These are phyloP conservation scores for Rubroboletus satanas DNA, from an alignment of 768 basidiomycete genomes.

Conservation along the genomic window DNA sequence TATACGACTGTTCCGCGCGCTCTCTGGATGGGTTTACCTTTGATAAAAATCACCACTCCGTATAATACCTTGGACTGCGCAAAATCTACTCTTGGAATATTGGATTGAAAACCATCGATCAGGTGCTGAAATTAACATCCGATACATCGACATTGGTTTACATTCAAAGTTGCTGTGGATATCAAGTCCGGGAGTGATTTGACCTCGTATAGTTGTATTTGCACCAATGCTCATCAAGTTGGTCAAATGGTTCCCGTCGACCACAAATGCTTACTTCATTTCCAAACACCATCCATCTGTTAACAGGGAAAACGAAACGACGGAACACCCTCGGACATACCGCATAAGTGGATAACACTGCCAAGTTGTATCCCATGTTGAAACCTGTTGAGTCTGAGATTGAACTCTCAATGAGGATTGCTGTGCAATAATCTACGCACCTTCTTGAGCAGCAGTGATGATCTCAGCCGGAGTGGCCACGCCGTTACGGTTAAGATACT, in stretches of 20 bases:
- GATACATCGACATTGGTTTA: neutral
- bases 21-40: neutral
- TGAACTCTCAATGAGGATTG: neutral
- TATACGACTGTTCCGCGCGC: neutral
- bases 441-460: conserved; percentile 22
- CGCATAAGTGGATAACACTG: conserved; percentile 18
- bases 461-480: conserved; percentile 23
- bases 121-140: neutral
- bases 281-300: neutral
- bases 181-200: conserved; percentile 16
- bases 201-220: conserved; percentile 12
- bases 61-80: neutral
- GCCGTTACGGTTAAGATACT: conserved; percentile 20
- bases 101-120: neutral
- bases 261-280: conserved; percentile 18
- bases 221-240: conserved; percentile 27
- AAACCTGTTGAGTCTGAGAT: conserved; percentile 9
- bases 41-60: conserved; percentile 10
- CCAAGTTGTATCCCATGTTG: conserved; percentile 25
- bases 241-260: conserved; percentile 28
- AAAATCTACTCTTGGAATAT: neutral
- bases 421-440: neutral
- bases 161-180: conserved; percentile 24
- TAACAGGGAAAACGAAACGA: neutral
- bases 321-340: conserved; percentile 2